Conservation (phyloP, 1,284 basidiomycete genomes). For the Leccinum insolens region DNA sequence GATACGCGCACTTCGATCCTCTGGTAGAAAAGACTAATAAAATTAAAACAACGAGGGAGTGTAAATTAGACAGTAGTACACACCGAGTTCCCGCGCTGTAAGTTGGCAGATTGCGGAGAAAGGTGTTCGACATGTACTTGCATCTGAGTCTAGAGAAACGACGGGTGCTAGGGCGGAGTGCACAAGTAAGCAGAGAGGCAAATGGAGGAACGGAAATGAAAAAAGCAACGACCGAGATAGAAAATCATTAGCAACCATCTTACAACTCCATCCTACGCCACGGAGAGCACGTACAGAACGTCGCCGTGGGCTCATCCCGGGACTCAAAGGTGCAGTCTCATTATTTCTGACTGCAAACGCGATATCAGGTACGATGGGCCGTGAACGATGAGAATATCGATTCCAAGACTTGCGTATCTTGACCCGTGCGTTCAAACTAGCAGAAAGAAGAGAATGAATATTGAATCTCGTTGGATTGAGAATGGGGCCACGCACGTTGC, state of each 20-base stretch:
- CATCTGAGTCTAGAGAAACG: not conserved
- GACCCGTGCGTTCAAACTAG: constrained; percentile 26
- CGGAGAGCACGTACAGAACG: constrained; percentile 10
- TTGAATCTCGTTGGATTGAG: not conserved
- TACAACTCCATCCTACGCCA: not conserved
- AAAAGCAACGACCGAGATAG: not conserved
- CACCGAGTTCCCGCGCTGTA: constrained; percentile 11
- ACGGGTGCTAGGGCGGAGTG: not conserved
- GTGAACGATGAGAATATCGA: not conserved
- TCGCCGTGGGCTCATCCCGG: not conserved
- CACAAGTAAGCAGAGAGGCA: not conserved
- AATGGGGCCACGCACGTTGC: constrained; percentile 24
- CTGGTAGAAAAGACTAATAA: not conserved
- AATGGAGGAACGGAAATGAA: not conserved
- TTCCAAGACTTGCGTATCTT: constrained; percentile 3
- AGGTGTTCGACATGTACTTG: not conserved
- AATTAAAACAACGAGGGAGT: not conserved
- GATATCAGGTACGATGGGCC: constrained; percentile 3
- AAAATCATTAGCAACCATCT: not conserved
- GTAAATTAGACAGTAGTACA: constrained; percentile 3
- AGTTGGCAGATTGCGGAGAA: not conserved
- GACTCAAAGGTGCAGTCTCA: not conserved
- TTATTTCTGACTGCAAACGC: not conserved
- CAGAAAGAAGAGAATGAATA: not conserved
- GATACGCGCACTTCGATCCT: not conserved